These are phyloP conservation scores for Periconia macrospinosa DNA, from an alignment of 2,329 filamentous ascomycete species.

Conservation along the genomic window DNA sequence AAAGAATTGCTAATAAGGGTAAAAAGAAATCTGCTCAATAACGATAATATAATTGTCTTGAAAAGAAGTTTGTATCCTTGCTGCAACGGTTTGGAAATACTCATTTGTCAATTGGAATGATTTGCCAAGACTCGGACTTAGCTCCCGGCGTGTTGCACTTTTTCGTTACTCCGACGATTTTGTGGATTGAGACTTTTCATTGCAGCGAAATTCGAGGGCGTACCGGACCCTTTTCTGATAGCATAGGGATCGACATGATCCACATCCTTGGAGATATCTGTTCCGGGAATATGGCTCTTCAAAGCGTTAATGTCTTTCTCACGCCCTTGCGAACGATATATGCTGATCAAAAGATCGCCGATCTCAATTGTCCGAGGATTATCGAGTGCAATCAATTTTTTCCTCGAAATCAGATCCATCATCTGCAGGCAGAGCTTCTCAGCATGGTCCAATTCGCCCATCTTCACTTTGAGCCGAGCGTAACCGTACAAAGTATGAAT, in stretches of 20 bases:
- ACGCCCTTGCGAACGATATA: conserved; percentile 8
- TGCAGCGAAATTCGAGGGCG: too few species aligned
- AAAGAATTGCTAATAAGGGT: too few species aligned
- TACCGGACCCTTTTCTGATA: conserved; percentile 6
- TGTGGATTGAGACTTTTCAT: too few species aligned
- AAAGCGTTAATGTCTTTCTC: conserved; percentile 1
- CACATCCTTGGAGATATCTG: conserved; percentile 1
- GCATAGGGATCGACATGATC: conserved; percentile 10
- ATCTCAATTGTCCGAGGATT: conserved; percentile 10
- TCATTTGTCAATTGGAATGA: too few species aligned
- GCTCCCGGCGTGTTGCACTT: too few species aligned
- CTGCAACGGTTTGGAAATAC: too few species aligned
- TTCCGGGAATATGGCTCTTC: conserved; percentile 5
- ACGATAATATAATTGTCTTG: too few species aligned
- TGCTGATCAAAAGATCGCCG: conserved; percentile 7
- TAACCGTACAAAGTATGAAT: conserved; percentile 20
- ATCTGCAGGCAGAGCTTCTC: conserved; percentile 13
- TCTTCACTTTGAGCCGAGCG: conserved; percentile 16
- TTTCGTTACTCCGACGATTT: too few species aligned
- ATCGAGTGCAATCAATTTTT: conserved; percentile 4
- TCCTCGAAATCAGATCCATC: conserved; percentile 10
- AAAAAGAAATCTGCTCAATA: too few species aligned
- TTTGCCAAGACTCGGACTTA: too few species aligned
- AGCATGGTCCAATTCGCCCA: conserved; percentile 14
- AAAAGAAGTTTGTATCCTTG: too few species aligned